Conservation (phyloP, 164 flowering plant genomes). For the Saururus chinensis region DNA sequence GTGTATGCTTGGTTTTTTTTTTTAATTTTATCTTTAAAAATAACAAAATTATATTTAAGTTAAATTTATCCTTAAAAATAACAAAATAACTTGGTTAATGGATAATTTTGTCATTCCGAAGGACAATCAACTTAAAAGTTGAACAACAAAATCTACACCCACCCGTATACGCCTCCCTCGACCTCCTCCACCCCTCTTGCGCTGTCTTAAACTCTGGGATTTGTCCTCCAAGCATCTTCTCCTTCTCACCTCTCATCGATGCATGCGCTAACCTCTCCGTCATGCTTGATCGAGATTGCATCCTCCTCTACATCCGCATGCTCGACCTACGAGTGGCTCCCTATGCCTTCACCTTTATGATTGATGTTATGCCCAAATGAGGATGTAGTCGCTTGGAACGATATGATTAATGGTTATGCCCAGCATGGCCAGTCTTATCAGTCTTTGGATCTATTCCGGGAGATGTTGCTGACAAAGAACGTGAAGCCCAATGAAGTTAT, state of each 20-base stretch:
- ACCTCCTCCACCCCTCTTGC: too few species aligned
- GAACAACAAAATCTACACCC: too few species aligned
- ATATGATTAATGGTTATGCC: slow-evolving; percentile 62
- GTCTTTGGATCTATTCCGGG: slow-evolving; percentile 41
- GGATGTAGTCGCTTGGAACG: slow-evolving; percentile 80
- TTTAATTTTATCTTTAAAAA: too few species aligned
- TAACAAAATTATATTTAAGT: too few species aligned
- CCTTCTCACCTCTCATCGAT: slow-evolving; percentile 50
- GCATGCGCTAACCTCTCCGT: slow-evolving; percentile 21
- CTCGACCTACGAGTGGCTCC: slow-evolving; percentile 35
- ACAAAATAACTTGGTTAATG: too few species aligned
- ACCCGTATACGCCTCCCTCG: too few species aligned
- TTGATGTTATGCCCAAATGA: slow-evolving; percentile 47
- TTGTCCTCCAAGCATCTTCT: slow-evolving; percentile 39
- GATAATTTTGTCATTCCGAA: too few species aligned
- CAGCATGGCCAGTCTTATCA: slow-evolving; percentile 48
- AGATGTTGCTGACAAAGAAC: slow-evolving; percentile 36
- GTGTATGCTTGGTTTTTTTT: too few species aligned
- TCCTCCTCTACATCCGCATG: slow-evolving; percentile 49
- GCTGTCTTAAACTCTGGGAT: neutral
- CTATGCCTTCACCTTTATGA: slow-evolving; percentile 57
- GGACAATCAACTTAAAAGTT: too few species aligned
- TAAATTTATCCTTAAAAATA: too few species aligned
- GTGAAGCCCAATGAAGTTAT: too few species aligned
- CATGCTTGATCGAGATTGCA: slow-evolving; percentile 24